Conservation (phyloP, 805 yeast genomes). For the Yamadazyma ubonensis region DNA sequence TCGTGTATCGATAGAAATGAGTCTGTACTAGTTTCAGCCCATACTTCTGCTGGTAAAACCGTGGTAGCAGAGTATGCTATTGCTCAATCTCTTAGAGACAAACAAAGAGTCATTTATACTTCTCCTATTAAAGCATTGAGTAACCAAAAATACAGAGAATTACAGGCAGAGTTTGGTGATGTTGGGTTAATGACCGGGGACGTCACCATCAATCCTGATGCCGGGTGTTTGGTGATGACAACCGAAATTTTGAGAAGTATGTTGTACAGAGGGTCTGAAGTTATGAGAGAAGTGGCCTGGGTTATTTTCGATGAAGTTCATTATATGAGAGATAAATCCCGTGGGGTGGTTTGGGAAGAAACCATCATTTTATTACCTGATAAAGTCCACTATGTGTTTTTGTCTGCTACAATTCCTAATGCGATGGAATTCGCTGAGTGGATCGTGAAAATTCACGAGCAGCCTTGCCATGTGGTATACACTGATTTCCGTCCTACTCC, state of each 20-base stretch:
- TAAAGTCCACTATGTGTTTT: conserved; percentile 88
- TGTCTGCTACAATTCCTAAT: conserved; percentile 96
- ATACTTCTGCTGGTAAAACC: conserved; percentile 95
- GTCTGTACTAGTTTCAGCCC: conserved; percentile 95
- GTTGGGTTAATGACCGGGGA: conserved; percentile 99
- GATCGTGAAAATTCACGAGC: conserved; percentile 92
- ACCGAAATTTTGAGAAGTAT: conserved; percentile 96
- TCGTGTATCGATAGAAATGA: conserved; percentile 94
- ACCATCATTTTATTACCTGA: conserved; percentile 94
- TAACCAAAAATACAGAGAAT: conserved; percentile 90
- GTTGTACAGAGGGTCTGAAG: conserved; percentile 96
- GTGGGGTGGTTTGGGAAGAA: conserved; percentile 99
- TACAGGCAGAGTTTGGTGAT: conserved; percentile 90
- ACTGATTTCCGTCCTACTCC: conserved; percentile 99
- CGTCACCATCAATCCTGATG: conserved; percentile 97
- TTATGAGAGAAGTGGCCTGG: conserved; percentile 99
- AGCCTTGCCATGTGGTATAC: conserved; percentile 98
- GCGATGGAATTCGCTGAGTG: conserved; percentile 95
- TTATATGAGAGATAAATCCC: conserved; percentile 94
- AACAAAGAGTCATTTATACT: conserved; percentile 92
- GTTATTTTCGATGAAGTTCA: conserved; percentile 98
- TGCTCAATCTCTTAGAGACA: conserved; percentile 88
- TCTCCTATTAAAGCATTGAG: conserved; percentile 95
- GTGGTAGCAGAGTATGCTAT: conserved; percentile 97
- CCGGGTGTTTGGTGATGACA: conserved; percentile 97